These are phyloP conservation scores for Inonotus obliquus DNA, from an alignment of 1,284 basidiomycete genomes.

Conservation along the genomic window DNA sequence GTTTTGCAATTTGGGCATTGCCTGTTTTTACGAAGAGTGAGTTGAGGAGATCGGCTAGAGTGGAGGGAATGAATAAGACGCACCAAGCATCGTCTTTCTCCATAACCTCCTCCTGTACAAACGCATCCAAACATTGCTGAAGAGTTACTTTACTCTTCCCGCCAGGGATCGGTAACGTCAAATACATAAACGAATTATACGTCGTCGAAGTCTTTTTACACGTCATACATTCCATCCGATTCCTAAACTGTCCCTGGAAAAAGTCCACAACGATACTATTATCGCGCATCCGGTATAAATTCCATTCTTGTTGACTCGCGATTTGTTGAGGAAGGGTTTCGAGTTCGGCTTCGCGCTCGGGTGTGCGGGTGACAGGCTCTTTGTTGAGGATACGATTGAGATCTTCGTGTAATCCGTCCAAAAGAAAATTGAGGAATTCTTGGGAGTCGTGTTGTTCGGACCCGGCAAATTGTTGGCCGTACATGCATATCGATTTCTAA, in stretches of 20 bases:
- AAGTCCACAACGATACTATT: slow-evolving; percentile 95
- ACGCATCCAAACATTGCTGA: slow-evolving; percentile 82
- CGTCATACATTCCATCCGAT: slow-evolving; percentile 84
- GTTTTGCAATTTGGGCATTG: slow-evolving; percentile 91
- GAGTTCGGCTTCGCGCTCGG: slow-evolving; percentile 82
- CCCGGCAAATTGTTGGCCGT: slow-evolving; percentile 87
- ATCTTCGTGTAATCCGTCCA: slow-evolving; percentile 97
- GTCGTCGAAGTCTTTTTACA: slow-evolving; percentile 97
- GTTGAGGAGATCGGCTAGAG: slow-evolving; percentile 9
- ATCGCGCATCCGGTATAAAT: slow-evolving; percentile 84
- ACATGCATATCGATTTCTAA: slow-evolving; percentile 78
- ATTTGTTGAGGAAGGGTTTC: slow-evolving; percentile 85
- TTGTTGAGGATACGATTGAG: slow-evolving; percentile 85
- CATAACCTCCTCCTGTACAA: slow-evolving; percentile 87
- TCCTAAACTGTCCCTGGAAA: slow-evolving; percentile 97
- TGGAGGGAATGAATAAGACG: slow-evolving; percentile 26
- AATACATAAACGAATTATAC: slow-evolving; percentile 96
- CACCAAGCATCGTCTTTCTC: slow-evolving; percentile 96
- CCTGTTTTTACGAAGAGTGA: slow-evolving; percentile 42
- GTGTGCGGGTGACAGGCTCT: slow-evolving; percentile 68
- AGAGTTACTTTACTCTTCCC: slow-evolving; percentile 64
- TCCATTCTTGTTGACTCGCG: slow-evolving; percentile 94
- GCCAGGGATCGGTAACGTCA: slow-evolving; percentile 86
- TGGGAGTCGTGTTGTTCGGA: slow-evolving; percentile 96
- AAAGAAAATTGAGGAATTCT: slow-evolving; percentile 58